Percentiles rank a stretch among this genome's conserved stretches.
These are phyloP conservation scores for Sphagnum fallax DNA, from an alignment of 228 moss, liverwort and hornwort species.

Conservation along the genomic window DNA sequence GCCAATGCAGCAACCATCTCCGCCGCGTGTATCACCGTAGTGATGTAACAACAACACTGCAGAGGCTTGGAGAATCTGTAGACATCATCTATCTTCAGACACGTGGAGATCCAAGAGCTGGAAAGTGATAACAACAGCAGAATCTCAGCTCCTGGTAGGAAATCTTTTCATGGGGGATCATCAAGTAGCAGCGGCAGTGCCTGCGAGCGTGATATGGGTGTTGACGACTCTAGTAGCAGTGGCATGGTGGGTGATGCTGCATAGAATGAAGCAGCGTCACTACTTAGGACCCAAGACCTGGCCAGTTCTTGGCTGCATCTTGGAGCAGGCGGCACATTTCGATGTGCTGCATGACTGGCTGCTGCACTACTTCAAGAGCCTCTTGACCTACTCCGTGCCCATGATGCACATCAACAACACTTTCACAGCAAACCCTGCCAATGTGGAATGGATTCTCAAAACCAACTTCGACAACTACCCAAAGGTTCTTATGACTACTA, in stretches of 20 bases:
- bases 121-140: too few relatives aligned
- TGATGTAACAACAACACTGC: too few relatives aligned
- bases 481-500: conserved; percentile 10
- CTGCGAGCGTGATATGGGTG: background rate
- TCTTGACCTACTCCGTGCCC: conserved; percentile 16
- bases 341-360: conserved; percentile 45
- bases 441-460: conserved; percentile 48
- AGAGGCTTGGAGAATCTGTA: too few relatives aligned
- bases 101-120: too few relatives aligned
- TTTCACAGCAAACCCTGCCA: conserved; percentile 36
- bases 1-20: too few relatives aligned
- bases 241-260: conserved; percentile 1
- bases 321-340: conserved; percentile 22
- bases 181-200: background rate
- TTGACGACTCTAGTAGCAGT: background rate
- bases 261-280: conserved; percentile 9
- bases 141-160: too few relatives aligned
- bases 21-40: too few relatives aligned
- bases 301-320: conserved; percentile 25
- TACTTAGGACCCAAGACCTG: conserved; percentile 29
- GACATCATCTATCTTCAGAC: too few relatives aligned
- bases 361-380: conserved; percentile 32
- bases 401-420: conserved; percentile 9
- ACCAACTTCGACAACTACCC: conserved; percentile 51
- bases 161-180: background rate